phyloP scores from a whole-genome alignment of 495 filamentous ascomycete genomes.

The Penicillium argentinense region DNA sequence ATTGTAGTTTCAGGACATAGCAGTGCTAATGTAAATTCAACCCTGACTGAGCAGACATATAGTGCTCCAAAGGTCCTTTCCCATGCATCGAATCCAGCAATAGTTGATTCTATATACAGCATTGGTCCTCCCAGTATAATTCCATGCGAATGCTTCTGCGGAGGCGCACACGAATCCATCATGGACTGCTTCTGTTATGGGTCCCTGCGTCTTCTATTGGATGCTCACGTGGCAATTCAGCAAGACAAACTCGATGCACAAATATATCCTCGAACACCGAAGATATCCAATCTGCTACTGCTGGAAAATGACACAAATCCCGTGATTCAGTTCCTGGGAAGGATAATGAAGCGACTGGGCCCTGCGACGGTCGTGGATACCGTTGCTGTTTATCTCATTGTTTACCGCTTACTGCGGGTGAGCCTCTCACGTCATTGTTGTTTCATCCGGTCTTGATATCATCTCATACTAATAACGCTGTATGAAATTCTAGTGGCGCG shows the following conservation, averaged over 20 bases:
- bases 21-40: no score
- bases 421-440: neutral
- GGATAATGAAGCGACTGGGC: neutral
- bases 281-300: neutral
- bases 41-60: neutral
- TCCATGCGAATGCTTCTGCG: neutral
- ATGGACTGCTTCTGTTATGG: neutral
- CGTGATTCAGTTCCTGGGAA: neutral
- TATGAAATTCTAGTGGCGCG: neutral
- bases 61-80: neutral
- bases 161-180: neutral
- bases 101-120: no score
- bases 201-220: neutral
- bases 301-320: neutral
- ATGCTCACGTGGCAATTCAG: neutral
- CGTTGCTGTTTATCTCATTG: neutral
- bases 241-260: neutral
- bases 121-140: neutral
- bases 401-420: neutral
- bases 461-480: no score
- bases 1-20: no score
- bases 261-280: neutral
- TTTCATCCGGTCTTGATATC: no score
- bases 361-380: neutral
- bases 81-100: neutral